phyloP scores from a whole-genome alignment of 768 basidiomycete genomes.

The Rhodosporidiobolus sp. region DNA sequence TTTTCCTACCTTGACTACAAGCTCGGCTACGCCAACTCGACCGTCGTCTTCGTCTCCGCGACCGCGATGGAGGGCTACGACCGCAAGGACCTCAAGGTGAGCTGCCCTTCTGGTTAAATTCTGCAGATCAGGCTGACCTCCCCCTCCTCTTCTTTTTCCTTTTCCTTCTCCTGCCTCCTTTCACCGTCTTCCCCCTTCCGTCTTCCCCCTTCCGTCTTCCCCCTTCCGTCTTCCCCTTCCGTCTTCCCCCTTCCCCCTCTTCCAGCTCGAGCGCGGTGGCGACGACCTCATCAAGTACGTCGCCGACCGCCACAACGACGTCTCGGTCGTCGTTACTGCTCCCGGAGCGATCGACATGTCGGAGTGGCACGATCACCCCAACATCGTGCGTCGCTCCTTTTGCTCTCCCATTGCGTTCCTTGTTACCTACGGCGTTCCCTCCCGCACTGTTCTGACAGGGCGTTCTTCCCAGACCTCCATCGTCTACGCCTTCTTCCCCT shows the following conservation, averaged over 20 bases:
- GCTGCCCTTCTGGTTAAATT: not conserved
- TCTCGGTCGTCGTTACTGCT: constrained; percentile 42
- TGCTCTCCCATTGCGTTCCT: too few relatives aligned
- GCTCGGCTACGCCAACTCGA: not conserved
- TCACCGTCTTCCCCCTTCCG: too few relatives aligned
- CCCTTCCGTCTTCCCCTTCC: not conserved
- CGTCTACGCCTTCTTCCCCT: constrained; percentile 21
- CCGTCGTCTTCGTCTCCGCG: constrained; percentile 37
- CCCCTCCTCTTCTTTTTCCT: too few relatives aligned
- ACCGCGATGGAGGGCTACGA: constrained; percentile 40
- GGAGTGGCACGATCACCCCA: constrained; percentile 52
- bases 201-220: not conserved
- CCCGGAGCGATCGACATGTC: constrained; percentile 56
- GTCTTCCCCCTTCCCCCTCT: not conserved
- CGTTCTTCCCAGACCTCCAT: not conserved
- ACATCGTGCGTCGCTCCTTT: not conserved
- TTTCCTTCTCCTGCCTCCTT: too few relatives aligned
- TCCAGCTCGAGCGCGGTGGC: constrained; percentile 25
- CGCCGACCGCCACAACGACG: constrained; percentile 42
- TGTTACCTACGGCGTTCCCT: too few relatives aligned
- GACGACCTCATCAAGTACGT: constrained; percentile 45
- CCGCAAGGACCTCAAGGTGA: constrained; percentile 31
- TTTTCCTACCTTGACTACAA: not conserved
- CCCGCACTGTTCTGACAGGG: too few relatives aligned
- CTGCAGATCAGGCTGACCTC: too few relatives aligned